Conservation (phyloP, 108 stramenopile genomes). For the Nitzschia inconspicua region DNA sequence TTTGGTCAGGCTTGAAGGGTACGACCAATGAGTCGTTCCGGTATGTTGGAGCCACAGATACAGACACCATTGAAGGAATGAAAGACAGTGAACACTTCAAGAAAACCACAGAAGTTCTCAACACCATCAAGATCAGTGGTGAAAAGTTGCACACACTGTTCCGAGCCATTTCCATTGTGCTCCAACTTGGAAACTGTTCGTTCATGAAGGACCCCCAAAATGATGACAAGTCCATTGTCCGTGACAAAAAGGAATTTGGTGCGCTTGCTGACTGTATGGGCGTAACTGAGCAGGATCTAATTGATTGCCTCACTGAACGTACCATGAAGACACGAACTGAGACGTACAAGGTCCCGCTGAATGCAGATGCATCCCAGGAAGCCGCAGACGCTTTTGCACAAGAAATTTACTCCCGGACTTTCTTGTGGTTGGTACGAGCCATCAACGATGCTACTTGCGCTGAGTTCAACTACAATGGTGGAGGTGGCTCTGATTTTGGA, state of each 20-base stretch:
- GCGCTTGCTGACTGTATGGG: constrained; percentile 79
- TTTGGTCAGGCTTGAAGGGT: constrained; percentile 72
- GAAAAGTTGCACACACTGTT: constrained; percentile 57
- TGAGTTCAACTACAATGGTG: constrained; percentile 45
- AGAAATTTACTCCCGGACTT: constrained; percentile 80
- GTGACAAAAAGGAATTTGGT: constrained; percentile 52
- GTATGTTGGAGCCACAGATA: constrained; percentile 55
- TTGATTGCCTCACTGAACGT: constrained; percentile 75
- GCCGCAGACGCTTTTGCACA: constrained; percentile 95
- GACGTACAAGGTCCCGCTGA: constrained; percentile 77
- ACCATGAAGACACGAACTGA: constrained; percentile 74
- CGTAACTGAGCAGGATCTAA: constrained; percentile 45
- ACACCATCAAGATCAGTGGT: constrained; percentile 59
- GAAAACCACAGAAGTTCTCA: constrained; percentile 65
- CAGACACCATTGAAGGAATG: constrained; percentile 71
- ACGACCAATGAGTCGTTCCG: constrained; percentile 61
- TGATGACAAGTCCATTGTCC: constrained; percentile 65
- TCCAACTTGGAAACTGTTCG: constrained; percentile 87
- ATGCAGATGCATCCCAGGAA: constrained; percentile 66
- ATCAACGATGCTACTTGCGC: constrained; percentile 83
- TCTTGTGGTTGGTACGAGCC: constrained; percentile 81
- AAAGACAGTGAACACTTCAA: constrained; percentile 68
- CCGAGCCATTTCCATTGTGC: constrained; percentile 75
- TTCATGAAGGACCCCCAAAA: constrained; percentile 69
- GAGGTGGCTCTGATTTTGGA: constrained; percentile 33